These are phyloP conservation scores for Nicotiana tabacum DNA, from an alignment of 257 asterid genomes.

Conservation along the genomic window DNA sequence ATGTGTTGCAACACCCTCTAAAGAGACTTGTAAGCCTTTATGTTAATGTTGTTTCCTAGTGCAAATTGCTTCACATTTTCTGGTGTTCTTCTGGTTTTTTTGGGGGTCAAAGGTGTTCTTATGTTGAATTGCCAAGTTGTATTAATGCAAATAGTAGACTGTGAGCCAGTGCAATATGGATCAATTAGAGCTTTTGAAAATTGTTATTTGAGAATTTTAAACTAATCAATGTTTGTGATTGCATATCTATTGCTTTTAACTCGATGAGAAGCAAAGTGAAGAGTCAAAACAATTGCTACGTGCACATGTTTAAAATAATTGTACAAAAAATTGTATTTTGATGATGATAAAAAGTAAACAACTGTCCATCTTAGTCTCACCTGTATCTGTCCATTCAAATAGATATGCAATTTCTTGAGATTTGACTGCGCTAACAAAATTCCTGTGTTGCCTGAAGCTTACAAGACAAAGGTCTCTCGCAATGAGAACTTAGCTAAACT, in stretches of 20 bases:
- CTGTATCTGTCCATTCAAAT: not conserved
- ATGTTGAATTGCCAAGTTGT: not conserved
- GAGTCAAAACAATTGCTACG: not conserved
- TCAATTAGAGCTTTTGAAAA: not conserved
- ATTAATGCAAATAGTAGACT: not conserved
- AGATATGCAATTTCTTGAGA: not conserved
- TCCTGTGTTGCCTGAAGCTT: conserved; percentile 46
- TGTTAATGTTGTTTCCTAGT: not conserved
- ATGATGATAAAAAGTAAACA: not conserved
- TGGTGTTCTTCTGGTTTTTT: not conserved
- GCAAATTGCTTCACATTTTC: not conserved
- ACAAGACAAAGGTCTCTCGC: conserved; percentile 73
- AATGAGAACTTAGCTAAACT: conserved; percentile 83
- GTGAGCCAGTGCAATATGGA: not conserved
- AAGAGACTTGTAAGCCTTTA: conserved; percentile 51
- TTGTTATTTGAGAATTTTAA: not conserved
- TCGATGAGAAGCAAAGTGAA: not conserved
- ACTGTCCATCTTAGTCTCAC: not conserved
- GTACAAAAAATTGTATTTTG: not conserved
- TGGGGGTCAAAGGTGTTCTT: not conserved
- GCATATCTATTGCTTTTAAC: not conserved
- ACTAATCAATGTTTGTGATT: not conserved
- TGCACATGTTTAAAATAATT: not conserved
- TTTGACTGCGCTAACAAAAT: conserved; percentile 15
- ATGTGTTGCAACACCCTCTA: conserved; percentile 65